phyloP scores from a whole-genome alignment of 163 green algal genomes.

The Picocystis sp. region DNA sequence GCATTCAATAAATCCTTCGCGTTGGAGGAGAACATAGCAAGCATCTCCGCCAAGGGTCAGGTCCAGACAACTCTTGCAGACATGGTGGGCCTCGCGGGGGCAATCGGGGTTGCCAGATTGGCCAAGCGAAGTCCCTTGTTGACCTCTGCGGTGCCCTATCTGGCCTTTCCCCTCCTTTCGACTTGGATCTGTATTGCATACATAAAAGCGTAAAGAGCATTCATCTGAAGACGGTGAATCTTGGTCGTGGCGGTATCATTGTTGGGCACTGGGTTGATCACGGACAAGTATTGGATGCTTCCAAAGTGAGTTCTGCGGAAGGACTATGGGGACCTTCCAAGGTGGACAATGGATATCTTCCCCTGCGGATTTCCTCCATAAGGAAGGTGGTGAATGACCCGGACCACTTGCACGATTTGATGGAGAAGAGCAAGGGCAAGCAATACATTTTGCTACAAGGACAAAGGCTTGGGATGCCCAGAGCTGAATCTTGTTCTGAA shows the following conservation, averaged over 20 bases:
- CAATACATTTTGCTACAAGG: no score
- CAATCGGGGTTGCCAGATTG: slow-evolving; percentile 22
- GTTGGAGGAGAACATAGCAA: slow-evolving; percentile 64
- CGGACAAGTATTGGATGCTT: slow-evolving; percentile 9
- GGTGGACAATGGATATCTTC: no score
- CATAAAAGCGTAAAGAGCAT: slow-evolving; percentile 51
- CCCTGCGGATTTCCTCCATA: no score
- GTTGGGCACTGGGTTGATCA: slow-evolving; percentile 44
- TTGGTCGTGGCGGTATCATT: slow-evolving; percentile 70
- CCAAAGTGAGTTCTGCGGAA: no score
- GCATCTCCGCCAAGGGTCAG: slow-evolving; percentile 80
- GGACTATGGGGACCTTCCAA: no score
- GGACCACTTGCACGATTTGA: no score
- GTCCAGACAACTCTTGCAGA: slow-evolving; percentile 83
- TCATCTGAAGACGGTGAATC: slow-evolving; percentile 75
- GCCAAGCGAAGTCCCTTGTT: slow-evolving; percentile 9
- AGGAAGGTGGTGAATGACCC: no score
- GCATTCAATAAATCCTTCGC: slow-evolving; percentile 69
- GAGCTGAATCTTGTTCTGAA: no score
- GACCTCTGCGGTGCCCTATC: slow-evolving; percentile 30
- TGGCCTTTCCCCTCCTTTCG: slow-evolving; percentile 42
- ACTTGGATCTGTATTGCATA: slow-evolving; percentile 50
- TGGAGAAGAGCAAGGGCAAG: no score
- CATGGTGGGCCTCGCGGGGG: slow-evolving; percentile 66
- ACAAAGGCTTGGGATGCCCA: no score